phyloP scores from a whole-genome alignment of 805 yeast genomes.

The Cyberlindnera xishuangbannaensis region DNA sequence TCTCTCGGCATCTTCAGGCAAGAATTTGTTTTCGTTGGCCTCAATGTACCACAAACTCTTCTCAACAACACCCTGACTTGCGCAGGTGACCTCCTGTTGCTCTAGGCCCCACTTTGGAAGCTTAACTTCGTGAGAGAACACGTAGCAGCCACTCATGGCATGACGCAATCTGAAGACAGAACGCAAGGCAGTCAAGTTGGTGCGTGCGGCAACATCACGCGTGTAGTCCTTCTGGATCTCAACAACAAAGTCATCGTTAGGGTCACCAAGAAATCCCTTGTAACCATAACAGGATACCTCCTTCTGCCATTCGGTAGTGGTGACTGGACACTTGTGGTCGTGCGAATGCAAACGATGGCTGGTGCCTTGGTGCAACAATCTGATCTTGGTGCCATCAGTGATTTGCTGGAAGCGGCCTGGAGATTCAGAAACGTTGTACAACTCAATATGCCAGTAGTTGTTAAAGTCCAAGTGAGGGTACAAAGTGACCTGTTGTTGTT shows the following conservation, averaged over 20 bases:
- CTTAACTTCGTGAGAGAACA: slow-evolving; percentile 70
- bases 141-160: slow-evolving; percentile 72
- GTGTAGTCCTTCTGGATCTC: slow-evolving; percentile 59
- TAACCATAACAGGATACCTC: slow-evolving; percentile 75
- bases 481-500: slow-evolving; percentile 77
- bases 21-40: slow-evolving; percentile 48
- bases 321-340: slow-evolving; percentile 74
- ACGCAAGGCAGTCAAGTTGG: slow-evolving; percentile 55
- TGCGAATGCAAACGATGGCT: slow-evolving; percentile 74
- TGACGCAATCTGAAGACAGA: slow-evolving; percentile 71
- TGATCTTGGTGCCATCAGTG: slow-evolving; percentile 62
- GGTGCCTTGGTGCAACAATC: slow-evolving; percentile 55
- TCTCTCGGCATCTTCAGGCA: slow-evolving; percentile 39
- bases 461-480: slow-evolving; percentile 75
- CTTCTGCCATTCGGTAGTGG: slow-evolving; percentile 76
- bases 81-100: slow-evolving; percentile 82
- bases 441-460: slow-evolving; percentile 67
- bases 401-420: slow-evolving; percentile 57
- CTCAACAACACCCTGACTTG: slow-evolving; percentile 57
- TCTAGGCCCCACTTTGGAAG: slow-evolving; percentile 81
- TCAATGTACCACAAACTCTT: slow-evolving; percentile 72
- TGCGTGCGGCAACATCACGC: slow-evolving; percentile 45
- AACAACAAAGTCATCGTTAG: slow-evolving; percentile 76
- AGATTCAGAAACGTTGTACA: slow-evolving; percentile 53
- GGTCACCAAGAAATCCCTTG: slow-evolving; percentile 74